phyloP scores from a whole-genome alignment of 2,329 filamentous ascomycete genomes.

The Xylaria multiplex region DNA sequence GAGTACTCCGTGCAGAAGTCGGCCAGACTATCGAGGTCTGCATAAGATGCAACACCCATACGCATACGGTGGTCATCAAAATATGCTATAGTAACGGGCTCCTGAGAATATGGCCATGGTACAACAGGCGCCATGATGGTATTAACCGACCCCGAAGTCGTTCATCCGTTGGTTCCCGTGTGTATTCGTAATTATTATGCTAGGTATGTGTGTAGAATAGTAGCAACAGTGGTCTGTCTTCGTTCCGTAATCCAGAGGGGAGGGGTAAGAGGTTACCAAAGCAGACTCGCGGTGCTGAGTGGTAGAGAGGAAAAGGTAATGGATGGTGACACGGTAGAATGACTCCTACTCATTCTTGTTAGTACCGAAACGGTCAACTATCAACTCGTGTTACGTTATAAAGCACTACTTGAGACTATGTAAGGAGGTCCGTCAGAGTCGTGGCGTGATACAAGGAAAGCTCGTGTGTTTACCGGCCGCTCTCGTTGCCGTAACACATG shows the following conservation, averaged over 20 bases:
- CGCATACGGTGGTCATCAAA: neutral
- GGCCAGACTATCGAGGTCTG: neutral
- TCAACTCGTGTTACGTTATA: neutral
- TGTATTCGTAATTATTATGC: neutral
- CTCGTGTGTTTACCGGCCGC: neutral
- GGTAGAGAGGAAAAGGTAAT: neutral
- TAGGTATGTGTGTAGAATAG: too few species aligned
- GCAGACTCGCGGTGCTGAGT: too few species aligned
- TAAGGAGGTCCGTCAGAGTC: neutral
- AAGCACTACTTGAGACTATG: neutral
- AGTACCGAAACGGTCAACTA: neutral
- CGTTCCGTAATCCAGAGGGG: neutral
- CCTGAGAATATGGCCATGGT: constrained; percentile 1
- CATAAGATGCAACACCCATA: neutral
- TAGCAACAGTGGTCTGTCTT: neutral
- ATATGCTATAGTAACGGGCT: neutral
- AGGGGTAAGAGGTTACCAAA: neutral
- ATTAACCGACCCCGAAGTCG: neutral
- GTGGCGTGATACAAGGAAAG: neutral
- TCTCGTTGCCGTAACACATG: constrained; percentile 5
- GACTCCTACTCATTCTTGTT: neutral
- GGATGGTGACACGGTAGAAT: neutral
- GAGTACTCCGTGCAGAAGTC: constrained; percentile 1
- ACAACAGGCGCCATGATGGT: neutral
- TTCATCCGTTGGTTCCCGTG: neutral